Base-by-base conservation (phyloP, 768 basidiomycete species). In the Lyophyllum shimeji region DNA sequence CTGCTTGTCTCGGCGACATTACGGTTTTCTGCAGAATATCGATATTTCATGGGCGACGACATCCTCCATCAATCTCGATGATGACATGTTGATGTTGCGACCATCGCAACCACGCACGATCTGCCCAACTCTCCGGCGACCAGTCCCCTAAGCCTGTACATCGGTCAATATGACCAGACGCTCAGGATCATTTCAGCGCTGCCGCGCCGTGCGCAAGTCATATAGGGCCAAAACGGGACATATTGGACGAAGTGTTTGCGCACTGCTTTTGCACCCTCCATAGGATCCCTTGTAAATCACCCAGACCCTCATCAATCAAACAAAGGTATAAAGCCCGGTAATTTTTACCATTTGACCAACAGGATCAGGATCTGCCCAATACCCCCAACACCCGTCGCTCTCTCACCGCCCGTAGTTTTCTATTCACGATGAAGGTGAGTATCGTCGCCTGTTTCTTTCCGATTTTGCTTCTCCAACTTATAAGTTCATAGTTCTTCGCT, bases 401-500 rank as follows among this genome's bases (percentile, higher is more conserved):
- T 18, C 11, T 40, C n/a, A 18, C 17, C 39, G 4, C 39, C 5
- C 9, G 18, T 18, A 47, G 6, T n/a, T n/a, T 21, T 50, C 13
- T 15, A 37, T 15, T 25, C 39, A 25, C 25, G 47, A 54, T 57
- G 55, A 57, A 60, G 55, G 59, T 47, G 34, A 4, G 48, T 42
- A 17, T 29, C 15, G 15, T 29, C 15, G 21, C 17, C 27, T 40
- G 2, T 4, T 44, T 5, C 18, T 4, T 13, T 31, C 27, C 17
- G 7, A 20, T 42, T 8, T 20, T n/a, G 27, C 2, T 8, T 12
- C 31, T 17, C 42, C 1, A 27, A 46, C 37, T 56, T 8, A 21
- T 33, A 7, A n/a, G 49, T 46, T 15, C 24, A 4, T 34, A 63
- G 64, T 60, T 59, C 25, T 58, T 56, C 39, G 43, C 46, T 17